A percentile compares a stretch with the other conserved stretches of the same genome.
phyloP scores from a whole-genome alignment of 257 asterid genomes.

The Gardenia jasminoides region DNA sequence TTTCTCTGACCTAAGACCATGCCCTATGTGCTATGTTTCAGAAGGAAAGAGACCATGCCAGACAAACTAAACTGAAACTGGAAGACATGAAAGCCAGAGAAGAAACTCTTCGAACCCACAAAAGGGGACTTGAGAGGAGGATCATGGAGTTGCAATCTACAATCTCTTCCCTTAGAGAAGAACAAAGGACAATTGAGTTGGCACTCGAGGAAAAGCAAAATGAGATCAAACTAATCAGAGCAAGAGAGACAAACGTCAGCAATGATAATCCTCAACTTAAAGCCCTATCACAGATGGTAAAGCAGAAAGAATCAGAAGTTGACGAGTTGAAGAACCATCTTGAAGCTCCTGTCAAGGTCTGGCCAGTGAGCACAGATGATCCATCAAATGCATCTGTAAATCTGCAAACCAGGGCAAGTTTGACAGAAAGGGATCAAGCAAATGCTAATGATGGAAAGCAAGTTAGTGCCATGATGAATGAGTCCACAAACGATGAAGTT shows the following conservation, averaged over 20 bases:
- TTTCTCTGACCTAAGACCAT: not conserved
- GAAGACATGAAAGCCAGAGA: conserved; percentile 58
- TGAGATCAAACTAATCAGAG: conserved; percentile 43
- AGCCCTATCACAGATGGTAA: conserved; percentile 32
- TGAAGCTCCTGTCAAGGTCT: conserved; percentile 29
- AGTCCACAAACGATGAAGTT: conserved; percentile 6
- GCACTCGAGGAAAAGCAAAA: conserved; percentile 53
- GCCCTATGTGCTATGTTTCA: conserved; percentile 22
- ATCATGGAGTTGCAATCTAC: conserved; percentile 60
- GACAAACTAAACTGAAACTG: conserved; percentile 41
- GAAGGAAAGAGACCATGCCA: conserved; percentile 54
- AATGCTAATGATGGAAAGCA: not conserved
- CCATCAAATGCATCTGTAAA: conserved; percentile 23
- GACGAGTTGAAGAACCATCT: conserved; percentile 35
- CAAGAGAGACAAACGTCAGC: conserved; percentile 12
- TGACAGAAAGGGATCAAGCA: not conserved
- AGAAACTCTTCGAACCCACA: conserved; percentile 43
- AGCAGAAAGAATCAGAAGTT: conserved; percentile 39
- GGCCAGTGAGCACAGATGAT: conserved; percentile 32
- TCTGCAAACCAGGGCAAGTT: conserved; percentile 10
- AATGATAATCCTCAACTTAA: conserved; percentile 28
- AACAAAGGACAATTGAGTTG: conserved; percentile 40
- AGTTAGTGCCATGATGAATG: not conserved
- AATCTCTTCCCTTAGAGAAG: conserved; percentile 62
- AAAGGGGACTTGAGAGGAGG: conserved; percentile 38